These are phyloP conservation scores for Wickerhamomyces silvicola DNA, from an alignment of 805 yeast species.

Conservation along the genomic window DNA sequence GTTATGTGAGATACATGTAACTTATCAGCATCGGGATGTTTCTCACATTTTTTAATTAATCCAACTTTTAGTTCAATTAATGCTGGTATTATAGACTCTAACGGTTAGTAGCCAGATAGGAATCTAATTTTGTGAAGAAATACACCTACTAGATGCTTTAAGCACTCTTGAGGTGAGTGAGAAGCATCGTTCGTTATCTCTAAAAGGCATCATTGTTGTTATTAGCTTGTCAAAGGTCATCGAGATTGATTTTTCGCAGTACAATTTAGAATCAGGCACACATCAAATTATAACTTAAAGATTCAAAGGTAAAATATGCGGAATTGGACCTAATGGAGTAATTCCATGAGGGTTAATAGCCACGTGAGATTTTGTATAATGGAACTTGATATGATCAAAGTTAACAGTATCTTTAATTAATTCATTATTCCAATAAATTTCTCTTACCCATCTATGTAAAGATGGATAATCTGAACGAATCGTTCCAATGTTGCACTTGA, in stretches of 20 bases:
- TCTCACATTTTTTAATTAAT: conserved; percentile 34
- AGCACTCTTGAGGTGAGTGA: no score
- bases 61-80: conserved; percentile 40
- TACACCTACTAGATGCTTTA: no score
- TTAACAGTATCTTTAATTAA: conserved; percentile 75
- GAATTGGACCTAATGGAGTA: conserved; percentile 85
- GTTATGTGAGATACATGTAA: conserved; percentile 48
- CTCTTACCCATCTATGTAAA: conserved; percentile 72
- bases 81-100: conserved; percentile 13
- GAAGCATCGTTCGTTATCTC: no score
- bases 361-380: conserved; percentile 82
- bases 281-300: no score
- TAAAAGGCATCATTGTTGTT: no score
- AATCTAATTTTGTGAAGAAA: no score
- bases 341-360: conserved; percentile 77
- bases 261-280: no score
- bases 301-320: conserved; percentile 52
- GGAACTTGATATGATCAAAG: conserved; percentile 86
- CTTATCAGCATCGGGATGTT: conserved; percentile 53
- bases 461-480: conserved; percentile 75
- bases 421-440: conserved; percentile 72
- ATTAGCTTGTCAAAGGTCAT: no score
- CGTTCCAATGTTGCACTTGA: conserved; percentile 83
- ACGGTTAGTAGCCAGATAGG: no score
- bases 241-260: no score